Conservation (phyloP, 1,284 basidiomycete species). For the Vanrija pseudolonga region DNA sequence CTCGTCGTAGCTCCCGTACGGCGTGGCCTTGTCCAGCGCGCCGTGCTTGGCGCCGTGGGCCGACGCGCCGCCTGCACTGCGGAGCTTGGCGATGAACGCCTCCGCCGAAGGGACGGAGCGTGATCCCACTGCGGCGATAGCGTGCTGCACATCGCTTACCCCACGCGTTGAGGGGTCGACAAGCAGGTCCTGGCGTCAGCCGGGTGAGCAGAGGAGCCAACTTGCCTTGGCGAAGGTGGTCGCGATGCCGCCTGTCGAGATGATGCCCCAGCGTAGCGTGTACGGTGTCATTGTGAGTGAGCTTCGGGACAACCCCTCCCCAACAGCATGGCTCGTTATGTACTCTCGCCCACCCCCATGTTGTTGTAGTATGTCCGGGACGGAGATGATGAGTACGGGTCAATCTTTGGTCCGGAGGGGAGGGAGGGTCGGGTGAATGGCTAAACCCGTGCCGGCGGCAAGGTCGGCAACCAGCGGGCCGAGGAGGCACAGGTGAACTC, state of each 20-base stretch:
- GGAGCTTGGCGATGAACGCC: conserved; percentile 58
- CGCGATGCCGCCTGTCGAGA: conserved; percentile 42
- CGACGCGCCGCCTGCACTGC: conserved; percentile 6
- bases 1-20: conserved; percentile 71
- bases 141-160: conserved; percentile 69
- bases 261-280: conserved; percentile 43
- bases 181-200: conserved; percentile 20
- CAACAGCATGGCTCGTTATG: no score
- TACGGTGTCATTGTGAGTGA: background rate
- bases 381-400: no score
- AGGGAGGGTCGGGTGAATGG: no score
- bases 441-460: no score
- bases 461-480: no score
- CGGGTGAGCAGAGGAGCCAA: background rate
- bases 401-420: no score
- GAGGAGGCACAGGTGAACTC: no score
- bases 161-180: conserved; percentile 52
- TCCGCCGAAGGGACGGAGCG: conserved; percentile 64
- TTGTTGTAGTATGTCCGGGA: no score
- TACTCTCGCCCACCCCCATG: no score
- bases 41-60: conserved; percentile 28
- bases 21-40: conserved; percentile 53
- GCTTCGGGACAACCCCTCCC: no score
- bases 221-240: conserved; percentile 33
- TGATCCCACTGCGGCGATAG: conserved; percentile 75